Conservation (phyloP, 495 filamentous ascomycete species). For the Aspergillus indologenus region DNA sequence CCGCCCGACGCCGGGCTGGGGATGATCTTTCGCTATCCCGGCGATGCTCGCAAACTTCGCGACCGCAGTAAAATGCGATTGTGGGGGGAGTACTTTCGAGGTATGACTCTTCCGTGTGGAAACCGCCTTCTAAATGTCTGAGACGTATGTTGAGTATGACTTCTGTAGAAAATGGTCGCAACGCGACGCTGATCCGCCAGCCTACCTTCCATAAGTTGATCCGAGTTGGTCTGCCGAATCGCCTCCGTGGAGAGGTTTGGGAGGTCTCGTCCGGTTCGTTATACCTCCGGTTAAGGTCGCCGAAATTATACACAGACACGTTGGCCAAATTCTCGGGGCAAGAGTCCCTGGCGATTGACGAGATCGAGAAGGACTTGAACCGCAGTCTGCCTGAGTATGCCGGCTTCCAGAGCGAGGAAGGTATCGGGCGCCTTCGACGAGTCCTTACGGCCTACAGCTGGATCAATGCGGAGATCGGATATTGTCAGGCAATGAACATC, state of each 20-base stretch:
- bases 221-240: slow-evolving; percentile 89
- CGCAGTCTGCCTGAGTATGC: slow-evolving; percentile 94
- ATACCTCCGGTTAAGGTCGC: slow-evolving; percentile 80
- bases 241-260: slow-evolving; percentile 92
- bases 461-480: slow-evolving; percentile 91
- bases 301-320: slow-evolving; percentile 78
- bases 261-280: slow-evolving; percentile 89
- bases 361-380: slow-evolving; percentile 98
- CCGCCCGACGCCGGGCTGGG: slow-evolving; percentile 90
- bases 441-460: slow-evolving; percentile 96
- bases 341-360: slow-evolving; percentile 91
- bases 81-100: slow-evolving; percentile 91
- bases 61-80: slow-evolving; percentile 96
- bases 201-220: slow-evolving; percentile 98
- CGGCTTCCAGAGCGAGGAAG: slow-evolving; percentile 94
- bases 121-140: no score
- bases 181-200: slow-evolving; percentile 86
- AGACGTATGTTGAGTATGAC: slow-evolving; percentile 10
- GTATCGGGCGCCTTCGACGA: slow-evolving; percentile 82
- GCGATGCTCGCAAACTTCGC: slow-evolving; percentile 90
- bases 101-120: slow-evolving; percentile 30
- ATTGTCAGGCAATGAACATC: slow-evolving; percentile 99
- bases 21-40: slow-evolving; percentile 90
- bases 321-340: slow-evolving; percentile 75
- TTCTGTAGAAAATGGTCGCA: slow-evolving; percentile 80